phyloP scores from a whole-genome alignment of 768 basidiomycete genomes.

The Suillus cothurnatus region DNA sequence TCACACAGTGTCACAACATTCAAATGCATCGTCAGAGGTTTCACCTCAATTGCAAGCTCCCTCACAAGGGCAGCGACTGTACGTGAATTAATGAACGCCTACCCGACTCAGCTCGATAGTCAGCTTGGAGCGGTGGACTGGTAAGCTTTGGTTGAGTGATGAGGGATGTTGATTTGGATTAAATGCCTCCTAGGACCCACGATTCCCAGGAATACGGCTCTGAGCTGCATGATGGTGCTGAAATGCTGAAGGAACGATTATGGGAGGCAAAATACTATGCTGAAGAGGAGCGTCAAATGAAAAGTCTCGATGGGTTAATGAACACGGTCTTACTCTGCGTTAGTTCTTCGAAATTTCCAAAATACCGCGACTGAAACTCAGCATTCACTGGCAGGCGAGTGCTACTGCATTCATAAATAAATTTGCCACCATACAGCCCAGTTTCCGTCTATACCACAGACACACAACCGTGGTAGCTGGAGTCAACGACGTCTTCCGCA shows the following conservation, averaged over 20 bases:
- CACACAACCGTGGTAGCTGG: background rate
- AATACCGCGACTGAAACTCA: background rate
- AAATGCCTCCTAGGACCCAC: background rate
- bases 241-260: background rate
- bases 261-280: background rate
- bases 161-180: background rate
- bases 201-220: background rate
- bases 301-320: background rate
- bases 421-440: background rate
- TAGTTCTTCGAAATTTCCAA: background rate
- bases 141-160: background rate
- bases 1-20: background rate
- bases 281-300: constrained; percentile 1
- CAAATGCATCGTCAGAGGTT: constrained; percentile 1
- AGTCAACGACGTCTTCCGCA: background rate
- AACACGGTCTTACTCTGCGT: background rate
- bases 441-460: background rate
- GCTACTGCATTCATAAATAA: background rate
- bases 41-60: background rate
- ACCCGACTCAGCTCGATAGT: background rate
- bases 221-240: background rate
- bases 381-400: background rate
- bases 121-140: background rate
- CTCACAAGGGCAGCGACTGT: background rate
- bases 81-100: background rate